Conservation (phyloP, 164 flowering plant genomes). For the Stephania japonica region DNA sequence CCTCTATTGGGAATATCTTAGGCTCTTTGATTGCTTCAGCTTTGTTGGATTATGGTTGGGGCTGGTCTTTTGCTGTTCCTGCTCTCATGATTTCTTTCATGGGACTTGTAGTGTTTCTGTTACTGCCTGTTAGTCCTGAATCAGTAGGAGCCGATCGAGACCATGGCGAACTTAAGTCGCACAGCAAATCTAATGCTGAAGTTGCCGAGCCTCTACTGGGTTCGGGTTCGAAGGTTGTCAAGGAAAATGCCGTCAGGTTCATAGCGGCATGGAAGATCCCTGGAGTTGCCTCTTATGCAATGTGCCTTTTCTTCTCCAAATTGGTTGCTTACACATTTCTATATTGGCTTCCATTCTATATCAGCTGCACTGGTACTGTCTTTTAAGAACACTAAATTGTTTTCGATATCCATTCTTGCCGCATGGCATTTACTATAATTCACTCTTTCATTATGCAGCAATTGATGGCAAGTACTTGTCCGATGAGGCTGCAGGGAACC, state of each 20-base stretch:
- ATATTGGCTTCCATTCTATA: conserved; percentile 95
- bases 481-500: conserved; percentile 50
- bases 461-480: conserved; percentile 66
- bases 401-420: background rate
- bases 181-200: conserved; percentile 33
- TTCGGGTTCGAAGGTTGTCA: conserved; percentile 8
- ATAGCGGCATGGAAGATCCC: conserved; percentile 92
- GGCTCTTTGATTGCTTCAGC: conserved; percentile 80
- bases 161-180: conserved; percentile 37
- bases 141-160: conserved; percentile 42
- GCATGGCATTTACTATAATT: background rate
- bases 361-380: conserved; percentile 78
- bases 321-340: conserved; percentile 92
- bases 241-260: conserved; percentile 62
- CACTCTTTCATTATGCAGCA: conserved; percentile 33
- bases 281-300: conserved; percentile 85
- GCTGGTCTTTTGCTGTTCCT: conserved; percentile 89
- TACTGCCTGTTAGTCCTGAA: conserved; percentile 71
- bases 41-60: conserved; percentile 82
- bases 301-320: conserved; percentile 91
- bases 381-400: background rate
- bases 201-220: conserved; percentile 42
- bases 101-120: conserved; percentile 54
- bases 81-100: conserved; percentile 51
- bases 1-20: conserved; percentile 82